Evolutionary conservation across 139 green algal species (phyloP), one percentile per base, ranked within the genome.

Genomic region (Haematococcus sp.): DNA sequence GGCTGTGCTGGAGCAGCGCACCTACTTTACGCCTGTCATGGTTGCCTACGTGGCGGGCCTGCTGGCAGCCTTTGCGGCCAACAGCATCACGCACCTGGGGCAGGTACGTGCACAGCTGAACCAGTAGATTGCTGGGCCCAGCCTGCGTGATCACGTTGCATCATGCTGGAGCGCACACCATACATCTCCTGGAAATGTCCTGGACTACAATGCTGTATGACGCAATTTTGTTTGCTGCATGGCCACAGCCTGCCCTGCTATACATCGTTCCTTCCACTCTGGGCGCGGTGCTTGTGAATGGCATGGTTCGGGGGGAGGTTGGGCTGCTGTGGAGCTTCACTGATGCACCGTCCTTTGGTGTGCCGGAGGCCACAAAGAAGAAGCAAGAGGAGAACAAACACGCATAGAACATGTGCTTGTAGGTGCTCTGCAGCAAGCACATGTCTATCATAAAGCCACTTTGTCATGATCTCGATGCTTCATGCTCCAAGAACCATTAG

Each of bases 81-180:
- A 97, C 80, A 80, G 78, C n/a, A 74, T 94, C 3, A 97, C 91
- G 0, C 73, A 87, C 20, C 32, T 95, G 66, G 93, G 91, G 0
- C 93, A 72, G 63, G 63, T 70, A 43, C 28, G 13, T 15, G 33
- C 25, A n/a, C 40, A 11, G 40, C 40, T 49, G 40, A 11, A 7
- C 7, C 40, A 49, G 7, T 11, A 49, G 7, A 11, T 49, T 49
- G 40, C 11, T n/a, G n/a, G n/a, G n/a, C n/a, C n/a, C n/a, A n/a
- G n/a, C n/a, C n/a, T n/a, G n/a, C n/a, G n/a, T n/a, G n/a, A n/a
- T n/a, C n/a, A n/a, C n/a, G n/a, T n/a, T n/a, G n/a, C n/a, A n/a
- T n/a, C n/a, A n/a, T n/a, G n/a, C n/a, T n/a, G n/a, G n/a, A n/a
- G n/a, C n/a, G n/a, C n/a, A n/a, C n/a, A n/a, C n/a, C n/a, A n/a